These are phyloP conservation scores for Russula virescens DNA, from an alignment of 768 basidiomycete species.

Conservation along the genomic window DNA sequence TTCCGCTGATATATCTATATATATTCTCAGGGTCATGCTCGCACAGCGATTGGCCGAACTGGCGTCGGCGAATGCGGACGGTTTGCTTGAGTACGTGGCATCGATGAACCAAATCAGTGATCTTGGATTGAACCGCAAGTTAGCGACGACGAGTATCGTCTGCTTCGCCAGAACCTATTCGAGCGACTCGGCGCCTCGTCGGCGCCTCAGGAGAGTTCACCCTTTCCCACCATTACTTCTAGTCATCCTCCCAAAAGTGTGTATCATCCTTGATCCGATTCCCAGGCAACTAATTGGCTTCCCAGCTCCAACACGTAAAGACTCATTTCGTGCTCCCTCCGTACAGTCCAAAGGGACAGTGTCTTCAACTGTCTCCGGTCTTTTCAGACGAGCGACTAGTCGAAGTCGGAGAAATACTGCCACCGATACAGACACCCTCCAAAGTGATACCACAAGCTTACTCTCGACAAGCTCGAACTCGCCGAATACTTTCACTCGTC, in stretches of 20 bases:
- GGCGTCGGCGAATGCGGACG: constrained; percentile 73
- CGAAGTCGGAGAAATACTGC: constrained; percentile 29
- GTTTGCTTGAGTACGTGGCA: constrained; percentile 60
- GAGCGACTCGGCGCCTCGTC: constrained; percentile 62
- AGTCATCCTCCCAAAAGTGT: constrained; percentile 12
- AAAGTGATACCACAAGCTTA: constrained; percentile 30
- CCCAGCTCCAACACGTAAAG: constrained; percentile 25
- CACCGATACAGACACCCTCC: constrained; percentile 21
- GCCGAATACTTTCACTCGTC: constrained; percentile 23
- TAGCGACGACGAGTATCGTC: constrained; percentile 82
- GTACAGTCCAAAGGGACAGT: constrained; percentile 34
- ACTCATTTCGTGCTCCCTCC: constrained; percentile 29
- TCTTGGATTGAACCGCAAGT: constrained; percentile 1
- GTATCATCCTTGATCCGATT: background rate
- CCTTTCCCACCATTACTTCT: constrained; percentile 48
- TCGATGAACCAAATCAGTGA: background rate
- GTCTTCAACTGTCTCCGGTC: constrained; percentile 33
- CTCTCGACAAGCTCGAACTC: constrained; percentile 28
- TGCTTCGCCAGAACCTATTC: constrained; percentile 79
- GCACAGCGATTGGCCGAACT: constrained; percentile 79
- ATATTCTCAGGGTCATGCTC: constrained; percentile 58
- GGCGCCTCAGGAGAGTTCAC: constrained; percentile 56
- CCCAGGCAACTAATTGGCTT: constrained; percentile 8
- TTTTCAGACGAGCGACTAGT: constrained; percentile 33
- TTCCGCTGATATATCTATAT: constrained; percentile 22